Evolutionary conservation across 2,329 filamentous ascomycete genomes (phyloP).

Genomic region (Plenodomus tracheiphilus): DNA sequence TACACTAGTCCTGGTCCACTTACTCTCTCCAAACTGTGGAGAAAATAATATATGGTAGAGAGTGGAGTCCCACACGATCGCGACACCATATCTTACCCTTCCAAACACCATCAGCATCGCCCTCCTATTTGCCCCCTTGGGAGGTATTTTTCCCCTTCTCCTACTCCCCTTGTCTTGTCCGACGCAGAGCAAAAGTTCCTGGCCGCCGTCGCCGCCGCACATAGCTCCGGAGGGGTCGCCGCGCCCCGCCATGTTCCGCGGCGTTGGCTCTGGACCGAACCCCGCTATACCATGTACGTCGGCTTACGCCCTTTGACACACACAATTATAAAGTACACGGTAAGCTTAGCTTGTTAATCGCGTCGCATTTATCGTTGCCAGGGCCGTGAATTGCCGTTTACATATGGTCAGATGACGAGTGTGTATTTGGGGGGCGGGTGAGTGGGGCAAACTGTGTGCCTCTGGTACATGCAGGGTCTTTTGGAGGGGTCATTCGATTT

Average conservation of each 20-base stretch:
- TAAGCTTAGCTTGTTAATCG: not conserved
- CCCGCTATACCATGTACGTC: too few relatives aligned
- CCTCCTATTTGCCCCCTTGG: not conserved
- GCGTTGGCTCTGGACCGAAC: conserved; percentile 12
- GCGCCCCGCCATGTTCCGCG: conserved; percentile 16
- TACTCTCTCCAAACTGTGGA: too few relatives aligned
- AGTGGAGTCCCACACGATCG: conserved; percentile 4
- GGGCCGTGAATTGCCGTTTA: conserved; percentile 3
- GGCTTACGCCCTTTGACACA: conserved; percentile 28
- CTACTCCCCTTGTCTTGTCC: conserved; percentile 8
- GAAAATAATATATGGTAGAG: too few relatives aligned
- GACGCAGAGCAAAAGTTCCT: not conserved
- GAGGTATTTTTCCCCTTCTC: conserved; percentile 23
- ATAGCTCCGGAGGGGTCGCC: conserved; percentile 14
- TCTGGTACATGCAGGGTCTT: not conserved
- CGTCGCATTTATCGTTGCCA: not conserved
- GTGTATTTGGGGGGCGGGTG: conserved; percentile 7
- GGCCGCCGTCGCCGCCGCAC: too few relatives aligned
- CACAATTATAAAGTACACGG: conserved; percentile 18
- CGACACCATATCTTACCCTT: conserved; percentile 24
- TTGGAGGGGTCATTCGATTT: conserved; percentile 9
- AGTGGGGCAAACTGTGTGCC: too few relatives aligned
- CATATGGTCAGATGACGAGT: conserved; percentile 5
- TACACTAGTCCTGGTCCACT: not conserved
- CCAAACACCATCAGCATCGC: conserved; percentile 26